Evolutionary conservation across 2,329 filamentous ascomycete species (phyloP), one percentile per base, ranked within the genome.

Genomic region (Diaporthe vexans): DNA sequence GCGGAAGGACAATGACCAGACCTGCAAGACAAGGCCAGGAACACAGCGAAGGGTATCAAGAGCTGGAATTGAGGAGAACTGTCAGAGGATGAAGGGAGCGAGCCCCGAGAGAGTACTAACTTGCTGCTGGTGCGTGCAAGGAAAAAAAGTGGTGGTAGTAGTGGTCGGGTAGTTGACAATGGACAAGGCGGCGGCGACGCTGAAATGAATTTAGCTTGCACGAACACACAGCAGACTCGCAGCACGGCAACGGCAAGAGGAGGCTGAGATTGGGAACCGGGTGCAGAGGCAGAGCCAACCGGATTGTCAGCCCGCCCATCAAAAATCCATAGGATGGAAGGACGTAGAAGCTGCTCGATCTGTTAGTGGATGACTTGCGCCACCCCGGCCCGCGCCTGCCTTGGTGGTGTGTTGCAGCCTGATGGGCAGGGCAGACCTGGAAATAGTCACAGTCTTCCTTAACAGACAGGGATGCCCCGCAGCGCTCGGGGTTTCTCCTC

Each of bases 381-480:
- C 35, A 54, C 46, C n/a, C 40, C 17, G 11, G 15, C 21, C 37
- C 48, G 17, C 43, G 52, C 61, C 46, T 26, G 29, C 46, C 59
- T 48, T 17, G 33, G 48, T 33, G 7, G 19, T 24, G 33, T 17
- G 17, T 46, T 3, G 19, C 21, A 24, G 33, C 33, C 69, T 17
- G 35, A 43, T 19, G 33, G 37, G 26, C 10, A 21, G 46, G 33
- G 48, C 35, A 29, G 56, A 51, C 61, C 58, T 43, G 35, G 33
- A 61, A 58, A 70, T 70, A 54, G 46, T 19, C 24, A n/a, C 10
- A 21, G 59, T 72, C 6, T 8, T 13, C 43, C 10, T 26, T 61
- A 68, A 69, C 67, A 73, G 43, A 15, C 73, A 73, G 56, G 73
- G 73, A 63, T 73, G 70, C 73, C 73, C 73, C 73, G 63, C 73